Base-by-base conservation (phyloP, 73 alveolate species). In the Paramecium pentaurelia region DNA sequence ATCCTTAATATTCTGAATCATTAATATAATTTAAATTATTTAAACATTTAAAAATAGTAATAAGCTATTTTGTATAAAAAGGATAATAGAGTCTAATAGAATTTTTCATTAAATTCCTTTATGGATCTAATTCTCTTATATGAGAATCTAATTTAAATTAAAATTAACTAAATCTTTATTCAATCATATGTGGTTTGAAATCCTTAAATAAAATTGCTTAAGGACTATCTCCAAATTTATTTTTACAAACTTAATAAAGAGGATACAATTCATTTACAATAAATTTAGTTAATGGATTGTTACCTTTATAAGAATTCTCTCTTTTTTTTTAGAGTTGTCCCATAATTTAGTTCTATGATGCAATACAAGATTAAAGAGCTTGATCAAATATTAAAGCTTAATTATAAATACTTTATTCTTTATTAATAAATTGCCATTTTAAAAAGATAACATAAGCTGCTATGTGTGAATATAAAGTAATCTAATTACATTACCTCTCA, bases 401-500 rank as follows among this genome's bases (percentile, higher is more conserved):
- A 16, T 73, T 37, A 38, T 37, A 73, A 6, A 73, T 3, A 14
- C 38, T n/a, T 73, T n/a, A 9, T 38, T 73, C 87, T 34, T 36
- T 14, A 2, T 20, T 36, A 36, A 12, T 12, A 73, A 18, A 34
- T 73, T 34, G 40, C 54, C 87, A 32, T 73, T 59, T 73, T 20
- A 73, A 73, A 73, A 37, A 73, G 37, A 73, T 1, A 12, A 73
- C 64, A 73, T 73, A 73, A 16, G 87, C 47, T 73, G 87, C 40
- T 12, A 73, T 12, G 18, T 37, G 58, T 11, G 87, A 40, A 30
- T 30, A 73, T 36, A 73, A 36, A 30, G 30, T 37, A 34, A 73
- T 37, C 36, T 73, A 37, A 73, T 20, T 40, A 37, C 58, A 37
- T 37, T 73, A 38, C 38, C 27, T 73, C 36, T 73, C 87, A 36